phyloP scores from a whole-genome alignment of 768 basidiomycete species.

The Erythrobasidium yunnanense region DNA sequence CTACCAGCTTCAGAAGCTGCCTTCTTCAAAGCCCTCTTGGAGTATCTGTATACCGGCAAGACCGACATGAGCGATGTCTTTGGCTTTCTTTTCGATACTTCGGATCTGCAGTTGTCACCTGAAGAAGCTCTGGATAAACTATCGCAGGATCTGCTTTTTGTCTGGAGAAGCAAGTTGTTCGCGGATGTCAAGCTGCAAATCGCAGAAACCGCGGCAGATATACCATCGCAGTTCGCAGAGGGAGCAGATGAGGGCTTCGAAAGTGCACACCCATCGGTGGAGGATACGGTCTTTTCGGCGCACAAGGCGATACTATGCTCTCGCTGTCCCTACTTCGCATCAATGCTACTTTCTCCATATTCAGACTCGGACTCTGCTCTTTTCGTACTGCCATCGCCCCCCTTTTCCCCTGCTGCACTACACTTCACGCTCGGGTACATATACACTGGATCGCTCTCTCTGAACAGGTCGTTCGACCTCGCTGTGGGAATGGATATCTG shows the following conservation, averaged over 20 bases:
- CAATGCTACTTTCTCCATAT: conserved; percentile 61
- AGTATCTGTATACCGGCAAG: conserved; percentile 87
- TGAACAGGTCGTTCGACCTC: conserved; percentile 86
- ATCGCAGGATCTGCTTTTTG: conserved; percentile 82
- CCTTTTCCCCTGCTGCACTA: conserved; percentile 85
- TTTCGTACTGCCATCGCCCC: conserved; percentile 71
- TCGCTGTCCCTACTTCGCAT: conserved; percentile 75
- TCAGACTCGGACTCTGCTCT: conserved; percentile 48
- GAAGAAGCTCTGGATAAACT: conserved; percentile 52
- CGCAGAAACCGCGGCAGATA: conserved; percentile 36
- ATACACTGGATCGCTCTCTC: conserved; percentile 85
- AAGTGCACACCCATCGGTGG: conserved; percentile 31
- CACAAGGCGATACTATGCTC: conserved; percentile 89
- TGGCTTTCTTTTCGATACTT: conserved; percentile 68
- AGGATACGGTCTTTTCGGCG: conserved; percentile 75
- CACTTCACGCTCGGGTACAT: conserved; percentile 86
- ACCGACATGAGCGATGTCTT: conserved; percentile 71
- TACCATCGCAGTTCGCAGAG: conserved; percentile 39
- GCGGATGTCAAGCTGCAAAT: conserved; percentile 74
- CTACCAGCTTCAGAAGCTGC: conserved; percentile 50
- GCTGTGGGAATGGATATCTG: conserved; percentile 82
- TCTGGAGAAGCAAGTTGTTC: conserved; percentile 91
- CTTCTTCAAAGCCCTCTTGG: conserved; percentile 78
- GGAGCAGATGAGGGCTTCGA: conserved; percentile 45
- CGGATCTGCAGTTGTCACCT: conserved; percentile 41